Conservation (phyloP, 192 early-diverging fungal species). For the Neocallimastix lanati region DNA sequence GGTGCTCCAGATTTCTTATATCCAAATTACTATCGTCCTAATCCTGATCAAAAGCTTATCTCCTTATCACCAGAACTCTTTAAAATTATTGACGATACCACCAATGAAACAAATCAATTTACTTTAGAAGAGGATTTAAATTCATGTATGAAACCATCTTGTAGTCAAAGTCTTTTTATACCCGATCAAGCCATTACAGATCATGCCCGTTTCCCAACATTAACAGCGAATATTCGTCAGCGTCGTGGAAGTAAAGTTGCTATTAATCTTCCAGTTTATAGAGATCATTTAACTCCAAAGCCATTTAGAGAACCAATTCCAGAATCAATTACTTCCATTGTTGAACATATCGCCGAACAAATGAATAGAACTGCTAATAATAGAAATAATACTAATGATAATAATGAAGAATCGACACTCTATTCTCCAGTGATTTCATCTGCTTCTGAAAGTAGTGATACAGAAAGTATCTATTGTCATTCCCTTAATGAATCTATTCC, state of each 20-base stretch:
- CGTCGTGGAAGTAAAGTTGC: conserved; percentile 83
- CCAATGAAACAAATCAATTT: neutral
- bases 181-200: conserved; percentile 87
- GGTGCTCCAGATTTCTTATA: conserved; percentile 54
- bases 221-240: conserved; percentile 82
- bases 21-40: conserved; percentile 25
- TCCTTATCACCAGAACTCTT: conserved; percentile 4
- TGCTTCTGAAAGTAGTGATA: neutral
- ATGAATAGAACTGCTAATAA: neutral
- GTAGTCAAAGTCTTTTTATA: conserved; percentile 64
- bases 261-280: conserved; percentile 91
- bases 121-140: neutral
- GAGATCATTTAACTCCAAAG: conserved; percentile 68
- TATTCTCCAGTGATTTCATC: neutral
- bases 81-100: neutral
- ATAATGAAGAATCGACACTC: too few species aligned
- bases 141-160: neutral
- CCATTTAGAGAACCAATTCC: conserved; percentile 64
- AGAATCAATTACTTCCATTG: conserved; percentile 26
- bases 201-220: conserved; percentile 82
- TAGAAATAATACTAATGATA: too few species aligned
- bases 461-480: neutral
- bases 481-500: neutral
- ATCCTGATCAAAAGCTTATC: neutral
- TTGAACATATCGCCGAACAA: too few species aligned